Percentiles rank a stretch among this genome's conserved stretches.
Conservation (phyloP, 2,329 filamentous ascomycete genomes). For the Apiospora sp. region DNA sequence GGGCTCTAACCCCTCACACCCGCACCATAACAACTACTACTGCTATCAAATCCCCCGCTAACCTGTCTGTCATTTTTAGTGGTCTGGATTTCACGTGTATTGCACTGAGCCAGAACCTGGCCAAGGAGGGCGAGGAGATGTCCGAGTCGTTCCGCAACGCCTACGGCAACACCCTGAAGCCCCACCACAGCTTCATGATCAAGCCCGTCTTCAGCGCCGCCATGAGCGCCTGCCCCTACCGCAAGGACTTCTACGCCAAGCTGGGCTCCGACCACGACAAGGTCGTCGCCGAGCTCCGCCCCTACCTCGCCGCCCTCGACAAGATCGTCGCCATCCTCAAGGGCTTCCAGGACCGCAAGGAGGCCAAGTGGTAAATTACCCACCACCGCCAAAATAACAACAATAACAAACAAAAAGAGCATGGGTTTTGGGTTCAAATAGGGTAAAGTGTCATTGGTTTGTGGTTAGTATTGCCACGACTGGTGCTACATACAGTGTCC, state of each 20-base stretch:
- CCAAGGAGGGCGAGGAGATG: slow-evolving; percentile 76
- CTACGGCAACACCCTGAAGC: slow-evolving; percentile 88
- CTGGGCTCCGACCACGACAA: slow-evolving; percentile 72
- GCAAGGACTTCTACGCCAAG: slow-evolving; percentile 92
- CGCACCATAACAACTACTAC: slow-evolving; percentile 25
- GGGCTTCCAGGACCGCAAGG: slow-evolving; percentile 62
- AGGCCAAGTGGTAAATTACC: slow-evolving; percentile 61
- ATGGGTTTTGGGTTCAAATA: not conserved
- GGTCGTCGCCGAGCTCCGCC: slow-evolving; percentile 69
- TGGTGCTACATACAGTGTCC: not conserved
- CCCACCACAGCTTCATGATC: slow-evolving; percentile 86
- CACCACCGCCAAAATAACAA: not conserved
- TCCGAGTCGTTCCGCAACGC: slow-evolving; percentile 84
- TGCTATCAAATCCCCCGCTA: not conserved
- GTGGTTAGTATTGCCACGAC: not conserved
- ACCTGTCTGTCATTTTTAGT: slow-evolving; percentile 52
- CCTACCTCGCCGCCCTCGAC: slow-evolving; percentile 81
- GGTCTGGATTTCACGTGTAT: slow-evolving; percentile 93
- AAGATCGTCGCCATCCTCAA: slow-evolving; percentile 80
- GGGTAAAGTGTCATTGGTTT: not conserved
- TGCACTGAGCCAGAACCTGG: slow-evolving; percentile 80
- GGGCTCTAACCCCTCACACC: not conserved
- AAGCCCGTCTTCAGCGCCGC: slow-evolving; percentile 93
- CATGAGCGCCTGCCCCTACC: slow-evolving; percentile 92
- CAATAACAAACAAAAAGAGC: not conserved